phyloP scores from a whole-genome alignment of 2,329 filamentous ascomycete species.

The Aspergillus cejpii region DNA sequence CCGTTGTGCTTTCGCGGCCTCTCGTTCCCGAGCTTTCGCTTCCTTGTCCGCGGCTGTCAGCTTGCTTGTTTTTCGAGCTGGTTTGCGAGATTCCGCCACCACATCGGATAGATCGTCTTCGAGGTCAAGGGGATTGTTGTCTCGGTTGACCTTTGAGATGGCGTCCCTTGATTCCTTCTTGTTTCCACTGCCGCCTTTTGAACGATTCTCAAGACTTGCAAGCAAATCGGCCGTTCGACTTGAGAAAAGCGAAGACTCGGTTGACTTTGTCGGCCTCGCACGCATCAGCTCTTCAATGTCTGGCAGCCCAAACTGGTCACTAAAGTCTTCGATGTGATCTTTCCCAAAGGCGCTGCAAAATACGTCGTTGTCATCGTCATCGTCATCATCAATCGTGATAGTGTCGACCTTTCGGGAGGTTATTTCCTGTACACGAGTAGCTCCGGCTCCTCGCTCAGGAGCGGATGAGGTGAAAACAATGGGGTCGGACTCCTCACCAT shows the following conservation, averaged over 20 bases:
- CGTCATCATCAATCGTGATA: conserved; percentile 35
- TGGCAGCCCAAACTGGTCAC: conserved; percentile 24
- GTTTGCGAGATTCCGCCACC: conserved; percentile 43
- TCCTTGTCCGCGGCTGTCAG: conserved; percentile 29
- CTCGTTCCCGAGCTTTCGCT: conserved; percentile 50
- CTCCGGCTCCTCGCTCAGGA: conserved; percentile 16
- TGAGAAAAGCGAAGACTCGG: conserved; percentile 29
- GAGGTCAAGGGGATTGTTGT: neutral
- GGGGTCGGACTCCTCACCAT: conserved; percentile 33
- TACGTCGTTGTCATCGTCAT: conserved; percentile 16
- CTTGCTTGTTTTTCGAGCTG: conserved; percentile 37
- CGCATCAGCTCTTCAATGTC: conserved; percentile 25
- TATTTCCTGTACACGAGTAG: conserved; percentile 2
- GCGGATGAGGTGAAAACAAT: conserved; percentile 42
- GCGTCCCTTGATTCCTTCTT: conserved; percentile 1
- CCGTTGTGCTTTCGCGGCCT: conserved; percentile 42
- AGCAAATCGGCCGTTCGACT: conserved; percentile 38
- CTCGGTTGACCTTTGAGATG: conserved; percentile 8
- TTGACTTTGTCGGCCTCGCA: conserved; percentile 12
- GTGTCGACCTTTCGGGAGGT: conserved; percentile 14
- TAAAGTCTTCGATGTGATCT: conserved; percentile 31
- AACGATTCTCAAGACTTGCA: conserved; percentile 25
- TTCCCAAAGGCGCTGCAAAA: conserved; percentile 1
- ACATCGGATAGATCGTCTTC: conserved; percentile 21
- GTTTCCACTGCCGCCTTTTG: conserved; percentile 4